Conservation (phyloP, 140 eudicot genomes). For the Anethum foeniculum region DNA sequence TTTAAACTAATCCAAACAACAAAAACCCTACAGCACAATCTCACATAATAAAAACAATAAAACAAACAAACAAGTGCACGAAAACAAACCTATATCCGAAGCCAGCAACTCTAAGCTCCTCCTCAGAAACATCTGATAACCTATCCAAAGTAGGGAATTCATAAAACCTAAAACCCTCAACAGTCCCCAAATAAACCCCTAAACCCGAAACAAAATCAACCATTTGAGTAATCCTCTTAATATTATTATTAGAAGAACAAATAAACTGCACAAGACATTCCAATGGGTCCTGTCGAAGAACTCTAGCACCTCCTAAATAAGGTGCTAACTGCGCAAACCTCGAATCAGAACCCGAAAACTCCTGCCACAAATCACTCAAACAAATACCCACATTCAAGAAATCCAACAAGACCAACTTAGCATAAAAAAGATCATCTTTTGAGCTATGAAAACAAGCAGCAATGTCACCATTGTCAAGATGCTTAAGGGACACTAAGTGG, state of each 20-base stretch:
- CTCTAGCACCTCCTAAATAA: constrained; percentile 77
- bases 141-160: constrained; percentile 64
- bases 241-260: constrained; percentile 80
- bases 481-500: constrained; percentile 69
- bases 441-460: constrained; percentile 39
- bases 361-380: constrained; percentile 61
- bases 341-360: constrained; percentile 48
- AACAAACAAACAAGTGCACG: not conserved
- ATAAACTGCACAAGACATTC: constrained; percentile 84
- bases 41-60: not conserved
- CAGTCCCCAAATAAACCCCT: constrained; percentile 55
- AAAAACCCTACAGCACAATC: not conserved
- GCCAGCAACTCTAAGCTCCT: constrained; percentile 77
- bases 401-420: constrained; percentile 45
- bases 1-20: not conserved
- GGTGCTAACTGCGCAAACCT: constrained; percentile 65
- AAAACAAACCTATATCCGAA: constrained; percentile 75
- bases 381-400: constrained; percentile 69
- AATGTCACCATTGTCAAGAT: constrained; percentile 38
- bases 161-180: constrained; percentile 60
- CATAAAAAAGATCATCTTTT: constrained; percentile 15
- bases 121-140: constrained; percentile 52
- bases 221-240: constrained; percentile 76
- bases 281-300: constrained; percentile 82
- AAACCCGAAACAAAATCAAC: constrained; percentile 66